Evolutionary conservation across 148 eudicot species (phyloP), one percentile per base, ranked within the genome.

Genomic region (Rhododendron williamsianum): DNA sequence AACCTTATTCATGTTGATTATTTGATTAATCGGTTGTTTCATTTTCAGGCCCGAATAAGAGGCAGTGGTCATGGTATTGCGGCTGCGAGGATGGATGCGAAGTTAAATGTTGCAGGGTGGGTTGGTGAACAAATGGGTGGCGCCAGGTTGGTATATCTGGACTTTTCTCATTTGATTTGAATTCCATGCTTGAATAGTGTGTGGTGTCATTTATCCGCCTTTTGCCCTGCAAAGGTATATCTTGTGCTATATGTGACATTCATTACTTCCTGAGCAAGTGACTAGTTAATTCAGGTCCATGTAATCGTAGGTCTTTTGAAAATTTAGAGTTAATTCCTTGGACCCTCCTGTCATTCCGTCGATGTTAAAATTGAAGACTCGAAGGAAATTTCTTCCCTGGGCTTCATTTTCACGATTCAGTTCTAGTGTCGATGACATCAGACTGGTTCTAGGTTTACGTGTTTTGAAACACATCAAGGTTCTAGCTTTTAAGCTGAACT

Each of bases 51-150:
- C 83, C 96, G 98, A 41, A 81, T 97, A 87, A 94, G 99, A 88
- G 99, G 99, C 87, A 91, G 98, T 89, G 99, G 99, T 88, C 99
- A 97, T 88, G 94, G 96, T 49, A 90, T 97, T 89, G 98, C 99
- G 25, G 96, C 99, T 90, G 94, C 98, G 52, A 95, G 99, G 88
- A 94, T 97, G 98, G 95, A 92, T 90, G 98, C 98, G 52, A 97
- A 95, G 92, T 91, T 97, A 83, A 95, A 97, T 86, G 80, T 88
- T 88, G 94, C 99, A n/a, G 99, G 99, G 81, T 97, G 98, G 98
- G 85, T 95, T 69, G 78, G 90, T 85, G 99, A 97, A 91, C 96
- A 97, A 91, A 97, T 97, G 98, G 98, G 99, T 80, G 99, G 99
- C 63, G 83, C 93, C 88, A 97, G 99, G 99, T 95, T 77, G 81